Evolutionary conservation across 345 rosid species (phyloP).

Genomic region (Firmiana major): DNA sequence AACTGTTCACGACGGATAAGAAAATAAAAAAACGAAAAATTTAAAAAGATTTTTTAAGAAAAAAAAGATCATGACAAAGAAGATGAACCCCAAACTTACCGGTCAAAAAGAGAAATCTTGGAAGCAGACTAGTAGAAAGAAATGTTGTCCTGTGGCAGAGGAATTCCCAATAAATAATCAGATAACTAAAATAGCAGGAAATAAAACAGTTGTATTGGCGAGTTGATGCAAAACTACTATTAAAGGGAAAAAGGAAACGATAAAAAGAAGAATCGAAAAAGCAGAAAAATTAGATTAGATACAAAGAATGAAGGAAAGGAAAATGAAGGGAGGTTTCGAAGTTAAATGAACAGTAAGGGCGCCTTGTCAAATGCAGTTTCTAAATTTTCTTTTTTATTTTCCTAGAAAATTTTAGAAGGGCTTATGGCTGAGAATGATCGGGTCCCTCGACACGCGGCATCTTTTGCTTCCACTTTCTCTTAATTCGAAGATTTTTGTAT

Average conservation of each 20-base stretch:
- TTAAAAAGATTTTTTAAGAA: no score
- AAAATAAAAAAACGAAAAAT: no score
- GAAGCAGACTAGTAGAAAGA: not conserved
- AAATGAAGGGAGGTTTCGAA: not conserved
- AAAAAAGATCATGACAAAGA: no score
- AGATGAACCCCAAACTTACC: constrained; percentile 8
- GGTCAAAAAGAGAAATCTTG: not conserved
- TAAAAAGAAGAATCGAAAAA: not conserved
- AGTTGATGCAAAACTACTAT: not conserved
- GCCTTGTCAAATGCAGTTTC: constrained; percentile 43
- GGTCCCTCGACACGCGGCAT: constrained; percentile 31
- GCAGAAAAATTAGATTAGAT: not conserved
- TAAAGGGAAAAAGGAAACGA: not conserved
- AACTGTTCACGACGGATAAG: no score
- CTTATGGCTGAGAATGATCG: constrained; percentile 51
- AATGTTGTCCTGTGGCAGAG: not conserved
- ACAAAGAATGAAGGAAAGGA: not conserved
- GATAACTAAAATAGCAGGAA: not conserved
- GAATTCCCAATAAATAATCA: not conserved
- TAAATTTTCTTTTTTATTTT: not conserved
- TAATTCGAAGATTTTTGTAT: not conserved
- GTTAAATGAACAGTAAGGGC: no score
- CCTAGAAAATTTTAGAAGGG: constrained; percentile 38
- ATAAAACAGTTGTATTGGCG: not conserved
- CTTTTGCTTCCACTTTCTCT: not conserved